A percentile compares a stretch with the other conserved stretches of the same genome.
Conservation (phyloP, 2,329 filamentous ascomycete genomes). For the Alternaria sp. region DNA sequence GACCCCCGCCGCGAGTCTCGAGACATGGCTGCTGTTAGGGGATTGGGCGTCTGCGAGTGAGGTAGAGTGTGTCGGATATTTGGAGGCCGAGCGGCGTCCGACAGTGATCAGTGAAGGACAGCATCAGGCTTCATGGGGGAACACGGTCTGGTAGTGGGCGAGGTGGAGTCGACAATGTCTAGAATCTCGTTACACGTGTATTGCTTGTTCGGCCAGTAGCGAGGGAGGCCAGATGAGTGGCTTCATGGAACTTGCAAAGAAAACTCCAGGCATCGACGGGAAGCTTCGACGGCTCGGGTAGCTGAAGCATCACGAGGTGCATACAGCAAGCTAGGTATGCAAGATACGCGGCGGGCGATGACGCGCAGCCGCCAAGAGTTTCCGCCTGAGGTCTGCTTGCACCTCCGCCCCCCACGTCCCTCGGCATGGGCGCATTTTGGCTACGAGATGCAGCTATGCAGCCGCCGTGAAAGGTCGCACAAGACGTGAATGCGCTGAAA, state of each 20-base stretch:
- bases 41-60: conserved; percentile 2
- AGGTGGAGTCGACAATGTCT: conserved; percentile 2
- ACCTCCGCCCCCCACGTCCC: conserved; percentile 1
- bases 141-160: conserved; percentile 7
- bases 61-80: conserved; percentile 3
- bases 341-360: conserved; percentile 14
- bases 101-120: conserved; percentile 17
- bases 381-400: not conserved
- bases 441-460: not conserved
- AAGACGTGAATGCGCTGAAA: not conserved
- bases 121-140: conserved; percentile 32
- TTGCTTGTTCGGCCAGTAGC: not conserved
- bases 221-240: not conserved
- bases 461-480: conserved; percentile 6
- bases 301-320: conserved; percentile 12
- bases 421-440: not conserved
- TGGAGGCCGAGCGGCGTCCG: conserved; percentile 13
- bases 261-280: conserved; percentile 6
- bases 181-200: conserved; percentile 8
- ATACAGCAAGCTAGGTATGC: conserved; percentile 1
- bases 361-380: conserved; percentile 20
- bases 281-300: conserved; percentile 6
- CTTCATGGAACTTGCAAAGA: not conserved
- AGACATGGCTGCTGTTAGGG: conserved; percentile 34
- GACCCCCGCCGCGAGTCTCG: conserved; percentile 31